phyloP scores from a whole-genome alignment of 371 early-diverging fungal species.

The Lichtheimia hyalospora region DNA sequence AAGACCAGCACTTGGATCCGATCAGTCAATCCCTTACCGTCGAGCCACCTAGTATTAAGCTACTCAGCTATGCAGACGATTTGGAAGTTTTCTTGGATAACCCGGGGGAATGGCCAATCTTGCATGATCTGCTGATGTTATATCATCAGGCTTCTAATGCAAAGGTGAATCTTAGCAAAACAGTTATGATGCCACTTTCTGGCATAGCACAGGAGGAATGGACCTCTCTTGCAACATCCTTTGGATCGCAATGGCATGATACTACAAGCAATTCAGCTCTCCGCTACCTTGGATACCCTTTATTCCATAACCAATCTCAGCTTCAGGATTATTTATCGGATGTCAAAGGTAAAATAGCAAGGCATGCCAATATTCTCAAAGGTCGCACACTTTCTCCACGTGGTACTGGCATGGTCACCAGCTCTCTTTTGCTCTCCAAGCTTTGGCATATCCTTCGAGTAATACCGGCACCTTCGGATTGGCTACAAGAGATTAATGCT shows the following conservation, averaged over 20 bases:
- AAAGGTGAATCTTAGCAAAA: neutral
- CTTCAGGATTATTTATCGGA: neutral
- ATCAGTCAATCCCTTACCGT: too few species aligned
- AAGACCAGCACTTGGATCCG: too few species aligned
- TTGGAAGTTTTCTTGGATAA: neutral
- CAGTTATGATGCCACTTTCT: neutral
- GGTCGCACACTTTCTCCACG: neutral
- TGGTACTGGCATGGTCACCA: neutral
- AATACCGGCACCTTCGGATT: neutral
- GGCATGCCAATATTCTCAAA: neutral
- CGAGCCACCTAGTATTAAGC: neutral
- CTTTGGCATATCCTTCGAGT: neutral
- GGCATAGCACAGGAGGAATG: neutral
- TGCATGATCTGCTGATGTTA: neutral
- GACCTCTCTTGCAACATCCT: too few species aligned
- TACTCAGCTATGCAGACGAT: constrained; percentile 12
- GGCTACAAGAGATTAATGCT: too few species aligned
- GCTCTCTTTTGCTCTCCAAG: neutral
- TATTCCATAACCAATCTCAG: neutral
- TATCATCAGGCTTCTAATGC: constrained; percentile 7
- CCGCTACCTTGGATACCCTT: neutral
- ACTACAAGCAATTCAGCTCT: neutral
- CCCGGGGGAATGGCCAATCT: neutral
- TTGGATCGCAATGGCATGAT: neutral
- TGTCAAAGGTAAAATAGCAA: neutral